These are phyloP conservation scores for Cystobasidium tubakii DNA, from an alignment of 768 basidiomycete genomes.

Conservation along the genomic window DNA sequence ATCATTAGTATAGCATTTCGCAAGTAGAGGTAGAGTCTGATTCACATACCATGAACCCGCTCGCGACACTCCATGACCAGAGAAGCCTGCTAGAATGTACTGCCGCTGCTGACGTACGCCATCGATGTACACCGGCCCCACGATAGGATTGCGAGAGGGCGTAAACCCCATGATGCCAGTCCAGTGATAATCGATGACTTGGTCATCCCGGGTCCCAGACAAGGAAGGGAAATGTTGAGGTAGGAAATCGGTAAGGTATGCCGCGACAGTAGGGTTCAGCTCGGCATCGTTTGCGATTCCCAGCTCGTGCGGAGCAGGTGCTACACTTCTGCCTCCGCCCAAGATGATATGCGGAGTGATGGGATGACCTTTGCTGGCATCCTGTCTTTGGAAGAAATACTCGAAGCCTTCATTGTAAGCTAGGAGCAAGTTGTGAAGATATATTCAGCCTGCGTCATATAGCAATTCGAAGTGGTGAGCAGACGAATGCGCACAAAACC, in stretches of 20 bases:
- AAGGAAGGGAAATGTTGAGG: conserved; percentile 51
- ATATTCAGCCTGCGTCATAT: too few relatives aligned
- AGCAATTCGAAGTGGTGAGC: not conserved
- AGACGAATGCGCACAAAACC: conserved; percentile 53
- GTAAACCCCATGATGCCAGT: conserved; percentile 80
- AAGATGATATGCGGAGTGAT: conserved; percentile 57
- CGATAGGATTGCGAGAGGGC: conserved; percentile 47
- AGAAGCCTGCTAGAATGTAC: conserved; percentile 39
- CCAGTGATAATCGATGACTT: conserved; percentile 75
- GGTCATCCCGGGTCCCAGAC: conserved; percentile 51
- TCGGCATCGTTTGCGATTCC: conserved; percentile 60
- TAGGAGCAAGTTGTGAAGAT: not conserved
- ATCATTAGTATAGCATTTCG: too few relatives aligned
- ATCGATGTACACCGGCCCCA: conserved; percentile 38
- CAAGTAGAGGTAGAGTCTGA: too few relatives aligned
- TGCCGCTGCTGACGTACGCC: conserved; percentile 33
- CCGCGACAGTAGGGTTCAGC: conserved; percentile 55
- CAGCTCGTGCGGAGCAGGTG: conserved; percentile 54
- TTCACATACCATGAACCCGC: conserved; percentile 38
- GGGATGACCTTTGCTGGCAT: conserved; percentile 42
- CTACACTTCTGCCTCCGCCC: conserved; percentile 59
- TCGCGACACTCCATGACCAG: conserved; percentile 42
- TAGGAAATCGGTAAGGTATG: conserved; percentile 58
- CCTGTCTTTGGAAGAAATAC: conserved; percentile 76
- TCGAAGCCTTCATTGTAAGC: conserved; percentile 55